Evolutionary conservation across 2,329 filamentous ascomycete genomes (phyloP).

Genomic region (Hypomyces perniciosus): DNA sequence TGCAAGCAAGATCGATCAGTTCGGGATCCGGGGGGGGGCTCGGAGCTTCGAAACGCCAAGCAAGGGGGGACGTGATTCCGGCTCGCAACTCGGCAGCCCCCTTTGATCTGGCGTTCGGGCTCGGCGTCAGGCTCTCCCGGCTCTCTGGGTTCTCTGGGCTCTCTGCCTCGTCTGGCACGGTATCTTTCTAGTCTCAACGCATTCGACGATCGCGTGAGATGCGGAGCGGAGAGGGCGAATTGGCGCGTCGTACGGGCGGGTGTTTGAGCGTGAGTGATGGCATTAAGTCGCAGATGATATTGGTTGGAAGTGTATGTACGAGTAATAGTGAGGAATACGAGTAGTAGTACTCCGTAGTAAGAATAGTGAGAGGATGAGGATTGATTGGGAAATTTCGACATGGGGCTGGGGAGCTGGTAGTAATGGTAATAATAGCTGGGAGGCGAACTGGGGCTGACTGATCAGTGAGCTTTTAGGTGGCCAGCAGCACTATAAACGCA

Average conservation of each 20-base stretch:
- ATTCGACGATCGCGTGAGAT: slow-evolving; percentile 9
- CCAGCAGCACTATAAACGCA: not conserved
- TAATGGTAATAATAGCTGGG: slow-evolving; percentile 1
- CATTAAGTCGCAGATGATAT: slow-evolving; percentile 6
- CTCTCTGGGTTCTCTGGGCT: not conserved
- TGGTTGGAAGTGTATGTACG: not conserved
- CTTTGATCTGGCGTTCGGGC: slow-evolving; percentile 5
- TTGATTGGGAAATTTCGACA: slow-evolving; percentile 11
- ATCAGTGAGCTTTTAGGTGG: not conserved
- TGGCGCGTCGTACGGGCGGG: slow-evolving; percentile 6
- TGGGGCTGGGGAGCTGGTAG: slow-evolving; percentile 5
- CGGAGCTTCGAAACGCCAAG: not conserved
- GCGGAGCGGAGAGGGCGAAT: not conserved
- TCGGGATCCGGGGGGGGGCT: not conserved
- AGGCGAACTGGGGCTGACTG: not conserved
- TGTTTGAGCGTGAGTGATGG: slow-evolving; percentile 1
- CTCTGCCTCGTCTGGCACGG: not conserved
- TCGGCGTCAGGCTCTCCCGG: slow-evolving; percentile 11
- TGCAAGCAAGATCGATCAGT: not conserved
- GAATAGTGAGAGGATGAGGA: not conserved
- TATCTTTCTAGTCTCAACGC: slow-evolving; percentile 1
- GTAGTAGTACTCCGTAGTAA: no score
- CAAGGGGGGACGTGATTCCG: slow-evolving; percentile 2
- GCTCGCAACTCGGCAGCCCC: not conserved
- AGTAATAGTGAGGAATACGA: no score